These are phyloP conservation scores for Penicillium griseofulvum DNA, from an alignment of 2,329 filamentous ascomycete genomes.

Conservation along the genomic window DNA sequence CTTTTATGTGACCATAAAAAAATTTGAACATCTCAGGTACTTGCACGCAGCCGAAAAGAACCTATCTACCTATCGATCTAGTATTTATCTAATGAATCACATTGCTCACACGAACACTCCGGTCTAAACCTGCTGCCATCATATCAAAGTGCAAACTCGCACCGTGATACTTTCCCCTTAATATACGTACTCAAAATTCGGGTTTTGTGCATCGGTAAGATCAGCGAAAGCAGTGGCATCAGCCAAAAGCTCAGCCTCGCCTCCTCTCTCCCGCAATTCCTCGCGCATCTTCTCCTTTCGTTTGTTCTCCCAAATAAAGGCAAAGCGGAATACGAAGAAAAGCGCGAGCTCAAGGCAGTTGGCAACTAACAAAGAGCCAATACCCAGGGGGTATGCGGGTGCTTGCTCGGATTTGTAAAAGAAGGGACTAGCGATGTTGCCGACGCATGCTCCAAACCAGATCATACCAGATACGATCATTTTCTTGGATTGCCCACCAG, in stretches of 20 bases:
- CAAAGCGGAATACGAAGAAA: neutral
- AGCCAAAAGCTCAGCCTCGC: neutral
- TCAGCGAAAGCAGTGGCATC: neutral
- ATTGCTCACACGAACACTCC: neutral
- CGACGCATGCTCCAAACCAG: constrained; percentile 26
- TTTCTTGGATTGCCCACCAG: constrained; percentile 30
- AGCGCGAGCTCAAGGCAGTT: neutral
- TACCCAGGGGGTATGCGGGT: constrained; percentile 14
- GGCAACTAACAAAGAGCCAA: neutral
- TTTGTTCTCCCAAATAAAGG: neutral
- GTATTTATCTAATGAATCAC: too few species aligned
- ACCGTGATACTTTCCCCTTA: neutral
- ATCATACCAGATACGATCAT: constrained; percentile 27
- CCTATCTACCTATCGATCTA: neutral
- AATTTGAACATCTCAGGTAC: neutral
- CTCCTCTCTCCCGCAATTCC: constrained; percentile 7
- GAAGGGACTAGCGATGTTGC: constrained; percentile 24
- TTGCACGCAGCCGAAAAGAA: neutral
- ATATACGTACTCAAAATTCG: neutral
- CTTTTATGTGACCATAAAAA: too few species aligned
- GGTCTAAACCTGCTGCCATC: too few species aligned
- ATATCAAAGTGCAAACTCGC: too few species aligned
- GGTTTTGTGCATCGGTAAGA: neutral
- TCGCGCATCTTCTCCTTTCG: neutral
- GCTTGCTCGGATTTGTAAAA: constrained; percentile 16